Percentiles rank a stretch among this genome's conserved stretches.
Evolutionary conservation across 2,329 filamentous ascomycete genomes (phyloP).

Genomic region (Xylariaceae sp.): DNA sequence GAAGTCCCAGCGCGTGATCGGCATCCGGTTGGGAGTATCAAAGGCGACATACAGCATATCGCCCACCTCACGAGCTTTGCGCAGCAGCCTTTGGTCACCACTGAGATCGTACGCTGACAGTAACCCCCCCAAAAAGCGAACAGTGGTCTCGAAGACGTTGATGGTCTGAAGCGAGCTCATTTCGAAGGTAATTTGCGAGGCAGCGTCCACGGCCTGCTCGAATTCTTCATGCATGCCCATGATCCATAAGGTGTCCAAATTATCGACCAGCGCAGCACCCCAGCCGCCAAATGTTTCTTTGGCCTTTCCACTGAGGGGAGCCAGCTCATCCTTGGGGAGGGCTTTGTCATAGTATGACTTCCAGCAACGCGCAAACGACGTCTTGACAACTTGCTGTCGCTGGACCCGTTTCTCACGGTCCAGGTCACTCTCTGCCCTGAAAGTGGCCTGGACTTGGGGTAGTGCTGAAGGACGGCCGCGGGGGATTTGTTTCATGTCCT

Average conservation of each 20-base stretch:
- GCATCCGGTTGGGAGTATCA: constrained; percentile 29
- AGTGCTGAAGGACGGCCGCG: constrained; percentile 15
- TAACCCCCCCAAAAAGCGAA: constrained; percentile 29
- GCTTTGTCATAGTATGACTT: constrained; percentile 37
- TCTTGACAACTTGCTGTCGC: constrained; percentile 17
- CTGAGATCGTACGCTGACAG: constrained; percentile 34
- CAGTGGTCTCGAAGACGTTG: constrained; percentile 35
- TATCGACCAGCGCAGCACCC: constrained; percentile 44
- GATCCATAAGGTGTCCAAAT: constrained; percentile 31
- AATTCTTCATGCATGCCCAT: constrained; percentile 44
- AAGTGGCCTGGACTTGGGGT: constrained; percentile 18
- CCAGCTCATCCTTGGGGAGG: constrained; percentile 38
- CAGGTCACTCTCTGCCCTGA: constrained; percentile 12
- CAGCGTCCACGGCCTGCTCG: constrained; percentile 35
- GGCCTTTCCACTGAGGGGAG: constrained; percentile 34
- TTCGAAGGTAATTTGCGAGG: constrained; percentile 39
- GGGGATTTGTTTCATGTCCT: constrained; percentile 16
- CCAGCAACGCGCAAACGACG: constrained; percentile 26
- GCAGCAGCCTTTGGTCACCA: constrained; percentile 28
- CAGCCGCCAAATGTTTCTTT: constrained; percentile 39
- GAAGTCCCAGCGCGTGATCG: constrained; percentile 24
- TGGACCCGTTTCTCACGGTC: constrained; percentile 12
- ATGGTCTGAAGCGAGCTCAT: constrained; percentile 24
- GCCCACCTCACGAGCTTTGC: constrained; percentile 36
- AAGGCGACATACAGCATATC: constrained; percentile 33